Conservation (phyloP, 805 yeast species). For the Candida pini region DNA sequence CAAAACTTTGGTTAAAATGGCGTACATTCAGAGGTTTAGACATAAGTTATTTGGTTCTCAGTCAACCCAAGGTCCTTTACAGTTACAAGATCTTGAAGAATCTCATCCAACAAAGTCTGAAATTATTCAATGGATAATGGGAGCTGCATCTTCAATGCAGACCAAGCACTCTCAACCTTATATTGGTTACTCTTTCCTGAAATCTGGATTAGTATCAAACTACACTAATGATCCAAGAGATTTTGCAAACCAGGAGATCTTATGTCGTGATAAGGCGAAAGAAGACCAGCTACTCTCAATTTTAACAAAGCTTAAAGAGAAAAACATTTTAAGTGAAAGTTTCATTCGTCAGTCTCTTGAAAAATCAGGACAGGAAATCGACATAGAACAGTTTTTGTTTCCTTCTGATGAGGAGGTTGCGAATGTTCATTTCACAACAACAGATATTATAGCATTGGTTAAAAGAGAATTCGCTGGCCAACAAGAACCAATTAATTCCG, state of each 20-base stretch:
- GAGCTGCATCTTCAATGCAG: constrained; percentile 14
- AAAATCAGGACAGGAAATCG: constrained; percentile 5
- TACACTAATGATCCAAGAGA: constrained; percentile 2
- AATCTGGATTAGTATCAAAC: constrained; percentile 15
- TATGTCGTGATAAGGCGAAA: constrained; percentile 12
- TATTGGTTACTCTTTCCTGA: constrained; percentile 17
- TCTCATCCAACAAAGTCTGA: too few relatives aligned
- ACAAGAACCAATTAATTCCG: too few relatives aligned
- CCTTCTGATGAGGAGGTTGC: constrained; percentile 32
- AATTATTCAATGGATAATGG: constrained; percentile 18
- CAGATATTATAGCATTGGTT: constrained; percentile 28
- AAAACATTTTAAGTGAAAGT: constrained; percentile 8
- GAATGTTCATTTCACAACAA: constrained; percentile 28
- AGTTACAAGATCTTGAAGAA: too few relatives aligned
- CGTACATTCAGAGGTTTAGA: constrained; percentile 13
- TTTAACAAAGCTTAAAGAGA: constrained; percentile 16
- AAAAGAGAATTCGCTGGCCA: constrained; percentile 18
- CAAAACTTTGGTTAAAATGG: constrained; percentile 24
- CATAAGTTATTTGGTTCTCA: too few relatives aligned
- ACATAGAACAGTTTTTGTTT: constrained; percentile 29
- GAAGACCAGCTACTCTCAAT: constrained; percentile 21
- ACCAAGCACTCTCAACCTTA: constrained; percentile 8
- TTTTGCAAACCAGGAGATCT: constrained; percentile 6
- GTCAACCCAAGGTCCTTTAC: too few relatives aligned
- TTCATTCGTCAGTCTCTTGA: constrained; percentile 5